Evolutionary conservation across 805 yeast species (phyloP), one percentile per base, ranked within the genome.

Genomic region (Candida quercuum): DNA sequence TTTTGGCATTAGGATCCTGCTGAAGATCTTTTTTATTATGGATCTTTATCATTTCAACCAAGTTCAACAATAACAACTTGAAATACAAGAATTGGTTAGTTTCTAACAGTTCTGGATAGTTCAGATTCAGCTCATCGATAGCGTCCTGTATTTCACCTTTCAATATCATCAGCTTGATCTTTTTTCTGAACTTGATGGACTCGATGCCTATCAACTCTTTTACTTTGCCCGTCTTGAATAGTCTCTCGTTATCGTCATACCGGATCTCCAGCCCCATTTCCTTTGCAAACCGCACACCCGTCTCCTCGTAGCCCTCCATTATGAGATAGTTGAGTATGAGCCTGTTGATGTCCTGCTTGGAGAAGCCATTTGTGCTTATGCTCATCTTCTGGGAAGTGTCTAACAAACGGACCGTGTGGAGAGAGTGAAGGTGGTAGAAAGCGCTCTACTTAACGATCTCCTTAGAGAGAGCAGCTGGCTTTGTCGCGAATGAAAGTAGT

Each of bases 21-120:
- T n/a, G n/a, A n/a, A n/a, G n/a, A n/a, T n/a, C n/a, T 26, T 57
- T 47, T 11, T 52, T 43, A 16, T 50, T 47, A 34, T 67, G 63
- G 30, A 54, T 54, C 27, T 91, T 62, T 26, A 88, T 86, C 76
- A 84, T 78, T 59, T 89, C 96, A 26, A 87, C 79, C 46, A 89
- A 64, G 49, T 81, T 82, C 45, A 87, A 63, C 35, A 89, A 68
- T 41, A 87, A 61, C 27, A 88, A 62, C 51, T 81, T 75, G 63
- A 86, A 87, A 57, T 86, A 86, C 19, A 86, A 61, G 20, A 71
- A 66, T 36, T 76, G 76, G 48, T 81, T 74, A 27, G 69, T 64
- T 46, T 83, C 91, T 27, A 85, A 61, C 19, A 84, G 61, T 20
- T 74, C 74, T 1, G 91, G 89, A 52, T 76, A 81, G 30, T 70